Percentiles rank a stretch among this genome's conserved stretches.
phyloP scores from a whole-genome alignment of 1,284 basidiomycete species.

The Puccinia sorghi region DNA sequence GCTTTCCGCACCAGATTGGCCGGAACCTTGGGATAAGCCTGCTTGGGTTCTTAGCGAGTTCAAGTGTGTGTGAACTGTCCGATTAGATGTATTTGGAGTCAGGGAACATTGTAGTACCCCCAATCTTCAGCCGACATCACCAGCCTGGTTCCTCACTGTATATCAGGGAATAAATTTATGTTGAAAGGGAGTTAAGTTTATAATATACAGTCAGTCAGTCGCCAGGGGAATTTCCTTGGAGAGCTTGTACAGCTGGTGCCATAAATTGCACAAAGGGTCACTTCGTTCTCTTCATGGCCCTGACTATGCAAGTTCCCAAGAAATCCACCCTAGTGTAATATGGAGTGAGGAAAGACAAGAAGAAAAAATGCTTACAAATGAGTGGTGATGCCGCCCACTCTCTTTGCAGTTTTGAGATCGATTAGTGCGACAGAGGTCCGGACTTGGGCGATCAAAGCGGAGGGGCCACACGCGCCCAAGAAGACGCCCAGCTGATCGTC shows the following conservation, averaged over 20 bases:
- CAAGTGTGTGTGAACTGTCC: too few species aligned
- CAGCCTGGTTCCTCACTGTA: conserved; percentile 13
- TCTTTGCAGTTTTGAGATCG: conserved; percentile 18
- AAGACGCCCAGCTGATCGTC: conserved; percentile 17
- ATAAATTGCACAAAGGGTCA: too few species aligned
- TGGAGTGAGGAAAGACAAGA: not conserved
- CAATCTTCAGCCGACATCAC: not conserved
- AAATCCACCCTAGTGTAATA: not conserved
- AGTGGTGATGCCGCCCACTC: conserved; percentile 35
- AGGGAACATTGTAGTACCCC: not conserved
- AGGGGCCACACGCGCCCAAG: conserved; percentile 36
- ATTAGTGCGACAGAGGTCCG: conserved; percentile 37
- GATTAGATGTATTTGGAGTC: too few species aligned
- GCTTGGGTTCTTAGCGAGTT: too few species aligned
- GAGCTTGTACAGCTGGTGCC: too few species aligned
- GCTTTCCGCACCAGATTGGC: too few species aligned
- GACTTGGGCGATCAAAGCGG: conserved; percentile 28
- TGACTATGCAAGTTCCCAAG: not conserved
- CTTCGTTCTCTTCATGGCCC: too few species aligned
- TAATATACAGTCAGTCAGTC: not conserved
- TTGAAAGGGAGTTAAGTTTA: not conserved
- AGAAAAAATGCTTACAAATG: conserved; percentile 33
- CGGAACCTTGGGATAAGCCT: too few species aligned
- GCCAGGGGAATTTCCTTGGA: not conserved
- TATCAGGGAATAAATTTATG: not conserved